Evolutionary conservation across 2,329 filamentous ascomycete genomes (phyloP).

Genomic region (Fusarium algeriense): DNA sequence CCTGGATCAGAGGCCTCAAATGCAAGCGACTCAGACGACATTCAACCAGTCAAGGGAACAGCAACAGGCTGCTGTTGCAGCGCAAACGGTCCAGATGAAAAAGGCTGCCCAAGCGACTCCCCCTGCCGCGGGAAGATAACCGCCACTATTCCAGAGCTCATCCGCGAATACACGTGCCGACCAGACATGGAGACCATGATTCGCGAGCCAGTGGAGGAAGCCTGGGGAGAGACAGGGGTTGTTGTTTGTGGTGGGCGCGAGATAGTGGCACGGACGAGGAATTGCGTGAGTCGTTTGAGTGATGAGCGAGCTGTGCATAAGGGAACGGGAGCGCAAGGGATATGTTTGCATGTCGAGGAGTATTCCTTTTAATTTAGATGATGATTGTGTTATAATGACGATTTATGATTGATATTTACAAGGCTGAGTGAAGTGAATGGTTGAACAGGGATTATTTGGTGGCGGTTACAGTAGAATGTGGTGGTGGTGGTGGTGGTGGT

Average conservation of each 20-base stretch:
- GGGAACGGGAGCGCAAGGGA: constrained; percentile 72
- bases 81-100: constrained; percentile 20
- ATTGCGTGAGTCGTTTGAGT: constrained; percentile 66
- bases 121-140: constrained; percentile 19
- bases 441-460: constrained; percentile 7
- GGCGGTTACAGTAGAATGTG: neutral
- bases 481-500: neutral
- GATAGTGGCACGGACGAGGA: constrained; percentile 66
- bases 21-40: constrained; percentile 39
- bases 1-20: constrained; percentile 11
- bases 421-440: neutral
- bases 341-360: constrained; percentile 71
- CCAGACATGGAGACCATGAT: constrained; percentile 67
- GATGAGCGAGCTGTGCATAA: constrained; percentile 74
- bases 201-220: constrained; percentile 65
- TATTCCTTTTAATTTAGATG: constrained; percentile 62
- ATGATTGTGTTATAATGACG: neutral
- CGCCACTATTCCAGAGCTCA: constrained; percentile 43
- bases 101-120: constrained; percentile 29
- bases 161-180: constrained; percentile 60
- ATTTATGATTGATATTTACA: neutral
- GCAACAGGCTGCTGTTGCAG: constrained; percentile 43
- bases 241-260: constrained; percentile 70
- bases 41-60: constrained; percentile 28
- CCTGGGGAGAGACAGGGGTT: constrained; percentile 71